Conservation (phyloP, 2,329 filamentous ascomycete species). For the Ophiostoma tasmaniense region DNA sequence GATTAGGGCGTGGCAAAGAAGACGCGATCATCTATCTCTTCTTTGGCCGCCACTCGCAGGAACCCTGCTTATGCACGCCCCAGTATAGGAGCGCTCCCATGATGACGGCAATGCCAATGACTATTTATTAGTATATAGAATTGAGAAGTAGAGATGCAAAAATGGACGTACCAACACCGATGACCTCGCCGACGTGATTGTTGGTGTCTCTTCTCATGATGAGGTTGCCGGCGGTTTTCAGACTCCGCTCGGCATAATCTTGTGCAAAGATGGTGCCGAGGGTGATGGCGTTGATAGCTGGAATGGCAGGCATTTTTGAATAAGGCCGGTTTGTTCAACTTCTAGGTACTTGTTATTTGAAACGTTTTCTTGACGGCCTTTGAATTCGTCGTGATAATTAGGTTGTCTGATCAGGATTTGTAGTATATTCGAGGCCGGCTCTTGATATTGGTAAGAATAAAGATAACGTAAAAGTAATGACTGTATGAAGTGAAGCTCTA, state of each 20-base stretch:
- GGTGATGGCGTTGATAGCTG: not conserved
- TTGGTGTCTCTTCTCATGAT: constrained; percentile 11
- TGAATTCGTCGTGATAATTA: not conserved
- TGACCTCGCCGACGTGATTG: constrained; percentile 16
- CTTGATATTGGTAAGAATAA: not conserved
- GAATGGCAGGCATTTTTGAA: constrained; percentile 5
- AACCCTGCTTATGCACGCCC: constrained; percentile 14
- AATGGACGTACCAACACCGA: constrained; percentile 10
- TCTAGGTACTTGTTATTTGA: not conserved
- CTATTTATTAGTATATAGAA: not conserved
- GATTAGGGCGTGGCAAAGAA: not conserved
- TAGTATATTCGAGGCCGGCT: not conserved
- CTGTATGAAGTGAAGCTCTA: constrained; percentile 6
- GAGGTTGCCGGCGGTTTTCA: constrained; percentile 8
- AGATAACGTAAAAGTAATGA: not conserved
- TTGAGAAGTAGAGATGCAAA: not conserved
- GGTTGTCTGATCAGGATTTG: not conserved
- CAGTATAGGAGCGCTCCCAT: constrained; percentile 14
- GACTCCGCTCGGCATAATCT: constrained; percentile 6
- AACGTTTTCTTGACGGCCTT: not conserved
- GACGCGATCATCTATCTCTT: constrained; percentile 6
- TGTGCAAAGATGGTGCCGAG: constrained; percentile 1
- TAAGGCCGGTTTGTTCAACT: not conserved
- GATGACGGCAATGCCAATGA: constrained; percentile 5
- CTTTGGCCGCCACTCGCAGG: constrained; percentile 8